Conservation (phyloP, 495 filamentous ascomycete species). For the Penicillium longicatenatum region DNA sequence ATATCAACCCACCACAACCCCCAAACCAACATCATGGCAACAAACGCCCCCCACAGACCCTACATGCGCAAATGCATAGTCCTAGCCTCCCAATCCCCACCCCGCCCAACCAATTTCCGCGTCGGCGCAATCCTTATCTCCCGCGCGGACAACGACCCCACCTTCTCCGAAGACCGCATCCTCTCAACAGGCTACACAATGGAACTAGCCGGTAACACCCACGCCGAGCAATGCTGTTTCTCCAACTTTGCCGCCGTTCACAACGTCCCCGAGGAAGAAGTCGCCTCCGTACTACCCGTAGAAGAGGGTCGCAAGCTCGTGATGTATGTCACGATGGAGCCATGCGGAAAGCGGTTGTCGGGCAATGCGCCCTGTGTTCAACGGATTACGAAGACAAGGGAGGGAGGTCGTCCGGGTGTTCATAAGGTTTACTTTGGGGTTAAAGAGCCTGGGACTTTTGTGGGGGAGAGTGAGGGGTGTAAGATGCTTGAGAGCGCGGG, state of each 20-base stretch:
- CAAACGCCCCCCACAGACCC: conserved; percentile 50
- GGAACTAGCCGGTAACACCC: conserved; percentile 89
- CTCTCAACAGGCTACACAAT: conserved; percentile 88
- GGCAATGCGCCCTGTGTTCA: conserved; percentile 84
- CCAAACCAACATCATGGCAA: conserved; percentile 6
- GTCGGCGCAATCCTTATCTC: conserved; percentile 84
- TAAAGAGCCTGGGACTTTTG: conserved; percentile 85
- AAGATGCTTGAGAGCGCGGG: conserved; percentile 68
- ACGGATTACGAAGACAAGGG: conserved; percentile 65
- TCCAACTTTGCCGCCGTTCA: conserved; percentile 65
- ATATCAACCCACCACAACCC: background rate
- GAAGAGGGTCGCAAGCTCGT: conserved; percentile 47
- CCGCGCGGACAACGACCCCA: conserved; percentile 35
- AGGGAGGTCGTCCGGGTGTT: conserved; percentile 52
- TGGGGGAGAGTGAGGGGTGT: conserved; percentile 76
- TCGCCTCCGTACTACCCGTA: conserved; percentile 56
- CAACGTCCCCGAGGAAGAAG: conserved; percentile 53
- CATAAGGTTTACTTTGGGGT: conserved; percentile 85
- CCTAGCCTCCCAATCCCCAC: conserved; percentile 74
- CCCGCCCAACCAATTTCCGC: conserved; percentile 87
- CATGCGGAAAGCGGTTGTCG: conserved; percentile 77
- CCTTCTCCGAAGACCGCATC: conserved; percentile 53
- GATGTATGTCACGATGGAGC: conserved; percentile 94
- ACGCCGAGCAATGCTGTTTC: conserved; percentile 92
- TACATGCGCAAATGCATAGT: conserved; percentile 75